Percentiles rank a stretch among this genome's conserved stretches.
Conservation (phyloP, 805 yeast species). For the Starmera quercuum region DNA sequence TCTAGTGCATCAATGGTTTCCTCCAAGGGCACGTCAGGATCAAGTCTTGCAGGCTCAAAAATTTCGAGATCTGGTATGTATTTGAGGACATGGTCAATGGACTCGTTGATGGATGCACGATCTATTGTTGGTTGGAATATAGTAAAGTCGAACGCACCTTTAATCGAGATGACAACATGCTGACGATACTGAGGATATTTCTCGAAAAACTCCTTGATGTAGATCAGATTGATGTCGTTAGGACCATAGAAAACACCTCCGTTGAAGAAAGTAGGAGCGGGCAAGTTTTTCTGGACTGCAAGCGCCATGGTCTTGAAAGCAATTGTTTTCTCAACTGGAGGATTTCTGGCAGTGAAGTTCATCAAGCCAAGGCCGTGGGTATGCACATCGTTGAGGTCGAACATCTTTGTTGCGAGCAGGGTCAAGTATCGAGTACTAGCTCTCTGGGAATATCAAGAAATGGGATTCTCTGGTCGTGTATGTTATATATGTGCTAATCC, state of each 20-base stretch:
- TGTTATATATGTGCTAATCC: too few relatives aligned
- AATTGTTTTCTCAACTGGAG: conserved; percentile 44
- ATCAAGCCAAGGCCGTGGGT: conserved; percentile 74
- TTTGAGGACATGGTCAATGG: conserved; percentile 37
- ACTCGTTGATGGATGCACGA: conserved; percentile 34
- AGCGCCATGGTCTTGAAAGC: conserved; percentile 47
- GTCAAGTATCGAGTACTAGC: too few relatives aligned
- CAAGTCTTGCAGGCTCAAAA: conserved; percentile 72
- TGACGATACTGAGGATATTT: conserved; percentile 47
- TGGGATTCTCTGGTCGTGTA: too few relatives aligned
- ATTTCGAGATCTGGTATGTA: conserved; percentile 44
- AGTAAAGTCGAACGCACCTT: conserved; percentile 47
- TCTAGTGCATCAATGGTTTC: conserved; percentile 49
- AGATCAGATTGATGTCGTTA: conserved; percentile 42
- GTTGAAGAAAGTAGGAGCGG: conserved; percentile 49
- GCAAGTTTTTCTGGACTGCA: conserved; percentile 33
- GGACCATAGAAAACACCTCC: conserved; percentile 77
- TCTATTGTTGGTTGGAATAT: conserved; percentile 42
- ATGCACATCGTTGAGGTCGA: too few relatives aligned
- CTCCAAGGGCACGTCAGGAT: conserved; percentile 45
- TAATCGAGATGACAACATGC: conserved; percentile 54
- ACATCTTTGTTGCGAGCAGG: too few relatives aligned
- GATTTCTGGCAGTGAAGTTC: conserved; percentile 68
- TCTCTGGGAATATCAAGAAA: too few relatives aligned
- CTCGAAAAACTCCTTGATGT: conserved; percentile 50